Conservation (phyloP, 345 rosid genomes). For the Gossypium mustelinum region DNA sequence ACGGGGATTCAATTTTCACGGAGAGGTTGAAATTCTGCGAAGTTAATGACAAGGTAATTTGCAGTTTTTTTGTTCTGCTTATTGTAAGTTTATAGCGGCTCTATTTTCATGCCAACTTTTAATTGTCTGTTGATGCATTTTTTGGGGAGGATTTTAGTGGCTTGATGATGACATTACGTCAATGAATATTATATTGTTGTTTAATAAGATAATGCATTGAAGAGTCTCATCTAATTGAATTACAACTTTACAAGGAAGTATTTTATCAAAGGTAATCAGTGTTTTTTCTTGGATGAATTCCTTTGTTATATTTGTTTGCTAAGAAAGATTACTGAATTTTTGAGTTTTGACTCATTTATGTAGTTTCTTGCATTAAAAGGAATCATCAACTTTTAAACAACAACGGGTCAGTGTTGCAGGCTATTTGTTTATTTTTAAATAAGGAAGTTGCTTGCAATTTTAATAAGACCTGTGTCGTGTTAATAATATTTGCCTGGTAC, state of each 20-base stretch:
- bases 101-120: background rate
- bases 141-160: too few relatives aligned
- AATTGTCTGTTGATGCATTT: background rate
- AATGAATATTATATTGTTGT: background rate
- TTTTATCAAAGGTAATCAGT: background rate
- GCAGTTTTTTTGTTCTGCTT: background rate
- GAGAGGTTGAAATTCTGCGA: constrained; percentile 92
- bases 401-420: background rate
- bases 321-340: background rate
- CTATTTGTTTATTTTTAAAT: background rate
- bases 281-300: background rate
- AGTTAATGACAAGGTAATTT: constrained; percentile 77
- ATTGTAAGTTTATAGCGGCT: background rate
- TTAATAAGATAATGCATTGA: background rate
- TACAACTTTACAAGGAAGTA: background rate
- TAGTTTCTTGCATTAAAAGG: background rate
- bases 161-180: background rate
- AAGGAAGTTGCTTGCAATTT: background rate
- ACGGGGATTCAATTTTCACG: constrained; percentile 70
- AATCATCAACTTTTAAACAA: background rate
- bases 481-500: background rate
- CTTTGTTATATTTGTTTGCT: background rate
- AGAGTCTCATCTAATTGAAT: background rate
- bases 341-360: background rate
- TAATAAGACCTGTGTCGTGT: background rate